Evolutionary conservation across 2,329 filamentous ascomycete species (phyloP), one percentile per base, ranked within the genome.

Genomic region (Venturia oleaginea): DNA sequence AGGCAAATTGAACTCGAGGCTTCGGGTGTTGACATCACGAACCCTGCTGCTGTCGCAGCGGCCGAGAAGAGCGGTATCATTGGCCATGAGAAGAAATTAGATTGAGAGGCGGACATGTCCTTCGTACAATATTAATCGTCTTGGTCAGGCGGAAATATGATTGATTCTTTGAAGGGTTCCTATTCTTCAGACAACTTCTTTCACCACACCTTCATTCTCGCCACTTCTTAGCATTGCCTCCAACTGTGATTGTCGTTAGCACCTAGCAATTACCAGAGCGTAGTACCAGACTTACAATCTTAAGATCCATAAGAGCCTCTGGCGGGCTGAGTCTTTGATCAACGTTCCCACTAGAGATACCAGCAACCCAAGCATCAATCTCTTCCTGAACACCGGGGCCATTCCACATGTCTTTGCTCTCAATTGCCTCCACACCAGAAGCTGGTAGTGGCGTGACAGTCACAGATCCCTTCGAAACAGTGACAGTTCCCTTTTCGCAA

Each of bases 251-350:
- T 4, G 32, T 13, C 19, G 24, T 48, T 15, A 60, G 8, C n/a
- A 3, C 11, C 15, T 22, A 37, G 3, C 11, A 34, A 54, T 40
- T 37, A 42, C 13, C 3, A n/a, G 38, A 42, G 11, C 13, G 60
- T 27, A 22, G 22, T n/a, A 34, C 8, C 38, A 19, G 46, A 70
- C 68, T 76, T 68, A 86, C 69, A 67, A 88, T 74, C 73, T 86
- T 82, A 67, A 89, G 70, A 73, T 89, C 86, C 8, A 75, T 80
- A 69, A 88, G 71, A 0, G 85, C 86, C 75, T 85, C 79, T 70
- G 85, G 80, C 0, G 83, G 80, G 10, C 76, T 76, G 73, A 86
- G 83, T 67, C 77, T 74, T n/a, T 76, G 71, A 68, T 86, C 79
- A 17, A 74, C 72, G 66, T 74, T 75, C 22, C 83, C 83, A 13